Conservation (phyloP, 345 rosid species). For the Streptanthus diversifolius region DNA sequence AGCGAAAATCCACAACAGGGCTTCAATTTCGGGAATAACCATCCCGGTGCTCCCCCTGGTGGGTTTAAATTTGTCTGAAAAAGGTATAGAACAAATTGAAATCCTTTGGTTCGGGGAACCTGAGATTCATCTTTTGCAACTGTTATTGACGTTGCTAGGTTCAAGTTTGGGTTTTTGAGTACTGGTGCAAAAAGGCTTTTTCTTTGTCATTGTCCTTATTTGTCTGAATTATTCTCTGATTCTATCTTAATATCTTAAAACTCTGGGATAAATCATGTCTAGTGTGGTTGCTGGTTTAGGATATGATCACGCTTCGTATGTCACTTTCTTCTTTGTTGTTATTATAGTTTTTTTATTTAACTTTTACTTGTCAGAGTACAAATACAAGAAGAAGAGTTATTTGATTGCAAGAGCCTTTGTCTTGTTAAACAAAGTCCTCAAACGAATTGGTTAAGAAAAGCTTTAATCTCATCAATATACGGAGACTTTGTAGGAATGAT, state of each 20-base stretch:
- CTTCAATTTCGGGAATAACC: slow-evolving; percentile 55
- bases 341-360: background rate
- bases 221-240: slow-evolving; percentile 24
- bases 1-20: slow-evolving; percentile 39
- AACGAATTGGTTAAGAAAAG: slow-evolving; percentile 61
- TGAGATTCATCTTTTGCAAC: slow-evolving; percentile 28
- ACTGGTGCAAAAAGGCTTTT: slow-evolving; percentile 26
- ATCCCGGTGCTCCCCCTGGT: slow-evolving; percentile 50
- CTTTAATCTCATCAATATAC: slow-evolving; percentile 59
- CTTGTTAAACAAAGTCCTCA: slow-evolving; percentile 22
- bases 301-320: slow-evolving; percentile 15
- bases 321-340: background rate
- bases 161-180: slow-evolving; percentile 33
- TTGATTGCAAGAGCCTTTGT: slow-evolving; percentile 15
- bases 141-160: slow-evolving; percentile 28
- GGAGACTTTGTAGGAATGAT: slow-evolving; percentile 80
- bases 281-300: slow-evolving; percentile 32
- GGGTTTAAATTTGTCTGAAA: slow-evolving; percentile 72
- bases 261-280: slow-evolving; percentile 18
- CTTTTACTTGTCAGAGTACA: background rate
- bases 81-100: slow-evolving; percentile 21
- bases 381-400: slow-evolving; percentile 18
- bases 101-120: slow-evolving; percentile 7
- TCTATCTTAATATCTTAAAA: slow-evolving; percentile 15
- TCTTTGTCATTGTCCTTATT: background rate